Evolutionary conservation across 2,329 filamentous ascomycete genomes (phyloP).

Genomic region (Diaporthe sp.): DNA sequence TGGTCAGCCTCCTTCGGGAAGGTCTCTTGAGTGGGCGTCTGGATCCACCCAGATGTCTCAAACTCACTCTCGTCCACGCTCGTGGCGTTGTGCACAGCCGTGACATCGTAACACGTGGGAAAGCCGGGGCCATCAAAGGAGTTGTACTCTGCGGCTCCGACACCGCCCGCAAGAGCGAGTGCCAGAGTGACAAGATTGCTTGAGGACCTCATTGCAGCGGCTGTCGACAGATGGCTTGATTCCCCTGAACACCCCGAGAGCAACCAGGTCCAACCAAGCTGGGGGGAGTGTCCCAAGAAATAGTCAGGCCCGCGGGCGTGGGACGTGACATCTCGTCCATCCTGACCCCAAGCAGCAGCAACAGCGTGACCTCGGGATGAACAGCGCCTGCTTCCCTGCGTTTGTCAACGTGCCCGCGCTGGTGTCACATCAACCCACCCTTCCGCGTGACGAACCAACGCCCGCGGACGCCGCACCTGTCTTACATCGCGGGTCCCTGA

Average conservation of each 20-base stretch:
- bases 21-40: background rate
- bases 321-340: background rate
- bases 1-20: slow-evolving; percentile 7
- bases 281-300: slow-evolving; percentile 18
- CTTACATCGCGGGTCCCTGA: slow-evolving; percentile 17
- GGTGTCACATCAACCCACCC: slow-evolving; percentile 28
- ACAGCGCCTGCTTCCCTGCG: slow-evolving; percentile 17
- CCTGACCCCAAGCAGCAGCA: background rate
- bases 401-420: slow-evolving; percentile 20
- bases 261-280: background rate
- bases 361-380: slow-evolving; percentile 21
- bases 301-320: background rate
- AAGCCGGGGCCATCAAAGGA: slow-evolving; percentile 64
- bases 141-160: slow-evolving; percentile 52
- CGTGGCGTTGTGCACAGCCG: slow-evolving; percentile 57
- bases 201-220: slow-evolving; percentile 29
- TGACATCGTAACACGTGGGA: slow-evolving; percentile 61
- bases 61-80: slow-evolving; percentile 56
- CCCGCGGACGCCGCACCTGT: slow-evolving; percentile 29
- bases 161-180: slow-evolving; percentile 29
- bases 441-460: slow-evolving; percentile 21
- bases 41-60: background rate
- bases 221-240: background rate
- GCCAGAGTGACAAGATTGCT: slow-evolving; percentile 22
- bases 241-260: background rate